A percentile compares a stretch with the other conserved stretches of the same genome.
Evolutionary conservation across 495 filamentous ascomycete species (phyloP).

Genomic region (Glonium stellatum): DNA sequence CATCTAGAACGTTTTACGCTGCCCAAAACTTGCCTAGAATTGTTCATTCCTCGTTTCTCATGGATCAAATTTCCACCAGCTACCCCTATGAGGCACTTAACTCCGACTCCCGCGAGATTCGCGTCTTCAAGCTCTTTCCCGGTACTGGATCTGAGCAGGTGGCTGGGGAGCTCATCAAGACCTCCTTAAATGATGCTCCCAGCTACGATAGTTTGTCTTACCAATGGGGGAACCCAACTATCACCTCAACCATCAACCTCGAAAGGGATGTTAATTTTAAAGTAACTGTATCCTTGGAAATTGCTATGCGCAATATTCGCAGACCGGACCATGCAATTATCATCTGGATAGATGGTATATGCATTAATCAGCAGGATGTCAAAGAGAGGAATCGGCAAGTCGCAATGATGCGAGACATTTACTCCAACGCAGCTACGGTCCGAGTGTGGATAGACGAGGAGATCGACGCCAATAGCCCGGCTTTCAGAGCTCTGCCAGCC

Average conservation of each 20-base stretch:
- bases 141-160: neutral
- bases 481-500: neutral
- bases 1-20: too few species aligned
- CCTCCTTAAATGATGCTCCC: neutral
- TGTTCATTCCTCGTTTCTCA: neutral
- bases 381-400: conserved; percentile 1
- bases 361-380: neutral
- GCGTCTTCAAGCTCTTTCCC: neutral
- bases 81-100: neutral
- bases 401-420: conserved; percentile 1
- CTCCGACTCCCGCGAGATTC: neutral
- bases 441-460: neutral
- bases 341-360: conserved; percentile 5
- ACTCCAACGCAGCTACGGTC: neutral
- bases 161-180: neutral
- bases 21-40: too few species aligned
- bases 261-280: neutral
- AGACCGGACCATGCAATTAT: neutral
- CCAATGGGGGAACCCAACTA: neutral
- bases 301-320: neutral
- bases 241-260: neutral
- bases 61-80: neutral
- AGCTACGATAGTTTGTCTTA: neutral
- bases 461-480: neutral
- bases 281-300: neutral